Percentiles rank a stretch among this genome's conserved stretches.
These are phyloP conservation scores for Erythrophleum ivorense DNA, from an alignment of 331 rosid species.

Conservation along the genomic window DNA sequence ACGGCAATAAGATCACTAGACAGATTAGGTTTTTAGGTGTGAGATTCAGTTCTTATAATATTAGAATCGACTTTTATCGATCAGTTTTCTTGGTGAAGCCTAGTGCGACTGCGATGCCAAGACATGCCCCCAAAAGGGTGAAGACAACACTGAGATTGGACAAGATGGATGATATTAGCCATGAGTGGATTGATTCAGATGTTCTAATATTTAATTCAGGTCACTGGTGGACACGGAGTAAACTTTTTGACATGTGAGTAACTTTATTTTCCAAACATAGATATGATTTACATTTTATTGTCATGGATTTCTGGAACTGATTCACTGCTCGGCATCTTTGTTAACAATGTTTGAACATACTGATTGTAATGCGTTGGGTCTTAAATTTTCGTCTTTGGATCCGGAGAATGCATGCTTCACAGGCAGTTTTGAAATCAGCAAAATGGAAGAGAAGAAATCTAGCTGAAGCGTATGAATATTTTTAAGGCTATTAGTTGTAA, in stretches of 20 bases:
- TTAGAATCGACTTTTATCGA: conserved; percentile 78
- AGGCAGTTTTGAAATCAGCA: background rate
- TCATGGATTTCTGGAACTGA: background rate
- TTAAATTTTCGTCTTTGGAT: conserved; percentile 17
- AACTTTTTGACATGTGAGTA: conserved; percentile 86
- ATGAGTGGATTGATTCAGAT: conserved; percentile 88
- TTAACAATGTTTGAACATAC: background rate
- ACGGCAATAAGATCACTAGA: conserved; percentile 71
- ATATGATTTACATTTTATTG: background rate
- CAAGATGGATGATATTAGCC: conserved; percentile 72
- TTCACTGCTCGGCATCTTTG: background rate
- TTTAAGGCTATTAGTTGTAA: background rate
- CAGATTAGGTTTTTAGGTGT: conserved; percentile 74
- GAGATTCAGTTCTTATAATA: conserved; percentile 56
- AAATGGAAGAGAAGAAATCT: background rate
- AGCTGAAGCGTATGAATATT: background rate
- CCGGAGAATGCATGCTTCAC: conserved; percentile 17
- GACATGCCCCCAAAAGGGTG: conserved; percentile 70
- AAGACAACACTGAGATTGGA: conserved; percentile 72
- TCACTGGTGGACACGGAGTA: conserved; percentile 89
- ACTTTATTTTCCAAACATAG: conserved; percentile 21
- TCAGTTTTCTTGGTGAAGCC: conserved; percentile 77
- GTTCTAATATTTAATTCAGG: conserved; percentile 84
- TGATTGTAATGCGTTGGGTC: background rate
- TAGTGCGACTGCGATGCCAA: conserved; percentile 54